Evolutionary conservation across 2,329 filamentous ascomycete genomes (phyloP), one percentile per base, ranked within the genome.

Genomic region (Microdochium nivale): DNA sequence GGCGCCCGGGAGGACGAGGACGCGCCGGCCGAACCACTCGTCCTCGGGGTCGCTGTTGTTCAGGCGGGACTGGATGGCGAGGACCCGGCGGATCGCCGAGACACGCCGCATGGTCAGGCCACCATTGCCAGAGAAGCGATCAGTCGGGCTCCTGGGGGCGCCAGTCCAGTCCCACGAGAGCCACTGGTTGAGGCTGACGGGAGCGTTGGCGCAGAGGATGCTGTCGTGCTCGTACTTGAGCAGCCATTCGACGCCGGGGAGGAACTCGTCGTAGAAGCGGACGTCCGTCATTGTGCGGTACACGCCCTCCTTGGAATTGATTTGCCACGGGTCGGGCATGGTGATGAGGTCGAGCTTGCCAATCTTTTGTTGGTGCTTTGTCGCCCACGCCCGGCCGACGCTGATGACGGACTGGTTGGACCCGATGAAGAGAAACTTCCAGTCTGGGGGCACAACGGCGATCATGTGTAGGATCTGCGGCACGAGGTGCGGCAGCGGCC

Each of bases 161-260:
- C 77, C 78, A 23, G 76, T 74, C 77, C 77, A 81, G 56, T 73
- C 71, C 67, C 72, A 80, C n/a, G 68, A 61, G 10, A 80, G 64
- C 75, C 75, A 80, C 5, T 79, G 73, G 56, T 81, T 73, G 37
- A 81, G 60, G 54, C 73, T 74, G 37, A 60, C 67, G n/a, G 67
- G 66, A 11, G 76, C 76, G 58, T 80, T 80, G 51, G 77, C 72
- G 56, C 78, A 81, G 47, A 80, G 62, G 47, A 81, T 78, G 57
- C 74, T 78, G 59, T 81, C 78, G n/a, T 70, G 67, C 56, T 80
- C 76, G 56, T 73, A 81, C 58, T 75, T 74, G 50, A 81, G 65
- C 25, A 81, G 62, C 75, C 75, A 80, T 62, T 80, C 76, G 32
- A 74, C 75, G 0, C 66, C 68, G 1, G 75, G 70, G 19, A 79